Evolutionary conservation across 2,329 filamentous ascomycete species (phyloP), one percentile per base, ranked within the genome.

Genomic region (Huntiella abstrusa): DNA sequence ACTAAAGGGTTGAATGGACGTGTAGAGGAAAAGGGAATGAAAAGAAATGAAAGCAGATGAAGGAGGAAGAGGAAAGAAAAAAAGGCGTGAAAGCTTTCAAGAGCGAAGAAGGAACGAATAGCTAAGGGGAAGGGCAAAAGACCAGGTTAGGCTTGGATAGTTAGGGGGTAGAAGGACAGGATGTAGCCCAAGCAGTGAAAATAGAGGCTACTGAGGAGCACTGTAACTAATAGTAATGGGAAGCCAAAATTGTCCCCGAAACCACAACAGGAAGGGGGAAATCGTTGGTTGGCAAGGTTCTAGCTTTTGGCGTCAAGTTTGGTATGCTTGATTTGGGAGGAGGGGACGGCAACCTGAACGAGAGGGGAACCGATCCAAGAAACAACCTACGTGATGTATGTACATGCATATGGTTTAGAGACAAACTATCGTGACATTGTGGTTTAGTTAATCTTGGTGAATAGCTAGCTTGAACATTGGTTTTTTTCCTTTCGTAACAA

Each of bases 51-150:
- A 42, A 47, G 43, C 22, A 44, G 44, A 43, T 45, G 41, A 43
- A 44, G 22, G 34, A 44, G 38, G 35, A 50, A 35, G 35, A 47
- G 42, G 37, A 34, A 44, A 50, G 42, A 44, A 44, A 44, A 46
- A 45, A 47, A 44, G 60, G 56, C 56, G 60, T 55, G 54, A 55
- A 54, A 58, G 58, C 57, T 58, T 59, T 58, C 53, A 55, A 55
- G 55, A 55, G 55, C 52, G 54, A 54, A 53, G 47, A 49, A 49
- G 52, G 41, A 47, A 42, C 48, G 51, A 49, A 50, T 19, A 34
- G 42, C 36, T 37, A 49, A 41, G 41, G 48, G 46, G 44, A 35
- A 40, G 36, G 39, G 45, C 34, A 43, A 44, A 46, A 44, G 45
- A 22, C 37, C 43, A 45, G 36, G n/a, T 32, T 33, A 48, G 17